Percentiles rank a stretch among this genome's conserved stretches.
These are phyloP conservation scores for Glebionis coronaria DNA, from an alignment of 129 eudicot genomes.

Conservation along the genomic window DNA sequence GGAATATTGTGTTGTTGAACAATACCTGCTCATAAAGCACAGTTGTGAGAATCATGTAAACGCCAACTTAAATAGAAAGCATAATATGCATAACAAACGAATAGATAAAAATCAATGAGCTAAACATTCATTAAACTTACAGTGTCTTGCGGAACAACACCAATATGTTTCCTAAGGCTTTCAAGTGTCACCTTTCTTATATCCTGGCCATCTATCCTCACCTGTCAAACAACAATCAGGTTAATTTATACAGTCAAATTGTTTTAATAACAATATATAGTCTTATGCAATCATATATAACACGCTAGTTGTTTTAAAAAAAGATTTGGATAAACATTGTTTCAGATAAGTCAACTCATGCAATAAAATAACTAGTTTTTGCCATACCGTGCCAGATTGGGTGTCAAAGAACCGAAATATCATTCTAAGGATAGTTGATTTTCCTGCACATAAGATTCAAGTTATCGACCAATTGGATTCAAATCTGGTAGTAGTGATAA, in stretches of 20 bases:
- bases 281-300: conserved; percentile 2
- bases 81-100: neutral
- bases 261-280: neutral
- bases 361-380: neutral
- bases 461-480: neutral
- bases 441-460: conserved; percentile 55
- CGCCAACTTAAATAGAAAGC: conserved; percentile 6
- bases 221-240: conserved; percentile 41
- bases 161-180: conserved; percentile 79
- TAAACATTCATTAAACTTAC: conserved; percentile 41
- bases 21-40: conserved; percentile 59
- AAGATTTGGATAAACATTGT: neutral
- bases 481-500: neutral
- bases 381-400: conserved; percentile 67
- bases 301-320: neutral
- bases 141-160: conserved; percentile 98
- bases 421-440: conserved; percentile 90
- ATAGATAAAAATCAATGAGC: neutral
- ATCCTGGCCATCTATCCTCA: conserved; percentile 90
- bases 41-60: conserved; percentile 14
- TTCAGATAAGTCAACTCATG: neutral
- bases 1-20: conserved; percentile 91
- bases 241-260: neutral
- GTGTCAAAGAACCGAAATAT: conserved; percentile 87
- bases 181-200: conserved; percentile 71